These are phyloP conservation scores for Clarireedia hainanense DNA, from an alignment of 2,329 filamentous ascomycete genomes.

Conservation along the genomic window DNA sequence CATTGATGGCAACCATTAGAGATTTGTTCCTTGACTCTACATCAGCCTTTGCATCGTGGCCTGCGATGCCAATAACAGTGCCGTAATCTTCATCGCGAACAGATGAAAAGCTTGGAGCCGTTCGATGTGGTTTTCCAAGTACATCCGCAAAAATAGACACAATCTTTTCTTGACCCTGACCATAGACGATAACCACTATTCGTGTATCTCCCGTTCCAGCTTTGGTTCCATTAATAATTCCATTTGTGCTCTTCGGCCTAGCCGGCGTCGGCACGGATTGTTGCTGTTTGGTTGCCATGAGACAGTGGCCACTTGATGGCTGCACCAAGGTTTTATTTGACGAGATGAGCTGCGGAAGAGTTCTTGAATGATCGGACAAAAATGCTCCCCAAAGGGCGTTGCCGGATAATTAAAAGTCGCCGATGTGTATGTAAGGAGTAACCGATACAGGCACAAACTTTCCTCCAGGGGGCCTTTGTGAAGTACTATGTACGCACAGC, in stretches of 20 bases:
- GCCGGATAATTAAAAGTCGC: neutral
- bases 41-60: conserved; percentile 47
- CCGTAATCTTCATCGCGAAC: conserved; percentile 48
- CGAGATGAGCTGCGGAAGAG: neutral
- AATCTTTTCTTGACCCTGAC: conserved; percentile 64
- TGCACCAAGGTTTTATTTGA: neutral
- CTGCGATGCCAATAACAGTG: conserved; percentile 60
- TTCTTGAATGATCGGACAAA: neutral
- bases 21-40: conserved; percentile 49
- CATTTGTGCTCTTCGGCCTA: conserved; percentile 32
- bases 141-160: conserved; percentile 71
- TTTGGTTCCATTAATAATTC: conserved; percentile 28
- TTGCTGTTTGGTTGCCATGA: conserved; percentile 39
- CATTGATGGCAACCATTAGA: conserved; percentile 63
- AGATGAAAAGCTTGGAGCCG: conserved; percentile 47
- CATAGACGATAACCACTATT: conserved; percentile 61
- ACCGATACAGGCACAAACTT: neutral
- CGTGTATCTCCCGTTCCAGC: conserved; percentile 42
- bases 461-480: neutral
- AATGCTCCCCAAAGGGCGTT: neutral
- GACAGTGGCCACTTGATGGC: neutral
- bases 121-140: conserved; percentile 62
- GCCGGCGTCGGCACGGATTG: conserved; percentile 44
- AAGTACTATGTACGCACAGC: neutral
- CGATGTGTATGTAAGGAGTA: neutral